A percentile compares a stretch with the other conserved stretches of the same genome.
Evolutionary conservation across 257 asterid genomes (phyloP).

Genomic region (Thymus quinquecostatus): DNA sequence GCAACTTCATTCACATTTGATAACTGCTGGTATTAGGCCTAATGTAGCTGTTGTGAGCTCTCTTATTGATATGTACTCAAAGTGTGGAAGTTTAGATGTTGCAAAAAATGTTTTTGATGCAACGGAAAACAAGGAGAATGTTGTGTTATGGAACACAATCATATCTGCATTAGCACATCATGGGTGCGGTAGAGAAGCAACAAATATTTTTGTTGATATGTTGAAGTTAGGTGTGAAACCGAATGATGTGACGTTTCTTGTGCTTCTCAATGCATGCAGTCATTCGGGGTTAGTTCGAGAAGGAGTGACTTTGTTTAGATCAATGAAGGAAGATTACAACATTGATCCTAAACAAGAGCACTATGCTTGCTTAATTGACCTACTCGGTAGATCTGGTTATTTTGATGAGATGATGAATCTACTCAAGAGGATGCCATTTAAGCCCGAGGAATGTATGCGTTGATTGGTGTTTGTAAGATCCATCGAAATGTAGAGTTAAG

Average conservation of each 20-base stretch:
- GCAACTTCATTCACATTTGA: conserved; percentile 68
- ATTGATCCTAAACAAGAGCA: conserved; percentile 60
- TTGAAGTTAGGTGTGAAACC: conserved; percentile 58
- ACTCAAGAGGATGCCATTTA: conserved; percentile 51
- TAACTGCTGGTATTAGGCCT: conserved; percentile 50
- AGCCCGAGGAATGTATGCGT: conserved; percentile 49
- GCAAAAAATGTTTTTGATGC: conserved; percentile 53
- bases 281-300: conserved; percentile 60
- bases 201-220: conserved; percentile 50
- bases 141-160: conserved; percentile 69
- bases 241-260: conserved; percentile 56
- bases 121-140: conserved; percentile 47
- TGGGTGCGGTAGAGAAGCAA: conserved; percentile 63
- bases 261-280: conserved; percentile 66
- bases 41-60: conserved; percentile 60
- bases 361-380: conserved; percentile 65
- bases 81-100: conserved; percentile 57
- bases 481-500: conserved; percentile 59
- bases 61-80: conserved; percentile 76
- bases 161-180: conserved; percentile 66
- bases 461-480: conserved; percentile 61
- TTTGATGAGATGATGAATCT: conserved; percentile 53
- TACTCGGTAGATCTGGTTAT: conserved; percentile 58
- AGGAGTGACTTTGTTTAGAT: conserved; percentile 54
- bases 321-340: conserved; percentile 46